phyloP scores from a whole-genome alignment of 768 basidiomycete genomes.

The Serendipita vermifera region DNA sequence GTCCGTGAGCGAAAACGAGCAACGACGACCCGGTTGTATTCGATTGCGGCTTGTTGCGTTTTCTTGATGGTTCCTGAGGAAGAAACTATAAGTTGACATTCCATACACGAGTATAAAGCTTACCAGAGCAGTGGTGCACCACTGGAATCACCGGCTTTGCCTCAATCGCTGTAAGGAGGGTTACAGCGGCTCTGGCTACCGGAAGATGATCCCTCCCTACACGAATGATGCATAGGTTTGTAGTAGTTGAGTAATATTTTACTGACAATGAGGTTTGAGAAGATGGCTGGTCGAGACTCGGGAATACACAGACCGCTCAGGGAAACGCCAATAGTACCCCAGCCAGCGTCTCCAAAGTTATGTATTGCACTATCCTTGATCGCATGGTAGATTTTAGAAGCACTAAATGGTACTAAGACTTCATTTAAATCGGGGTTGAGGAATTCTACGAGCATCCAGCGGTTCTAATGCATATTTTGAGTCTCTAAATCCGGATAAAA shows the following conservation, averaged over 20 bases:
- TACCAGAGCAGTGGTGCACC: conserved; percentile 72
- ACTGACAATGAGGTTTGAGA: conserved; percentile 32
- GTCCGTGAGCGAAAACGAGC: conserved; percentile 44
- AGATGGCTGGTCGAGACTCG: not conserved
- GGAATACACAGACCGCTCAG: conserved; percentile 54
- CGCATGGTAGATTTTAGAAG: conserved; percentile 53
- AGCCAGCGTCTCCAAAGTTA: conserved; percentile 76
- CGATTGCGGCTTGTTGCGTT: conserved; percentile 61
- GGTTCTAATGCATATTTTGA: conserved; percentile 39
- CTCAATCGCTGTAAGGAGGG: conserved; percentile 51
- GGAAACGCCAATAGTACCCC: conserved; percentile 65
- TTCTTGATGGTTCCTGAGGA: conserved; percentile 73
- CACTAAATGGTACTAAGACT: not conserved
- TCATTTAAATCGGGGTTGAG: conserved; percentile 26
- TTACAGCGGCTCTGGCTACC: conserved; percentile 68
- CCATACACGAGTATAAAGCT: conserved; percentile 16
- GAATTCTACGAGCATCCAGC: conserved; percentile 82
- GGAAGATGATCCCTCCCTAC: conserved; percentile 71
- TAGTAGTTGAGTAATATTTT: conserved; percentile 77
- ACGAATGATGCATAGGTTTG: conserved; percentile 73
- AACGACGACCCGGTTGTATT: conserved; percentile 57
- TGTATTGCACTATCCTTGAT: conserved; percentile 52
- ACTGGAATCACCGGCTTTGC: conserved; percentile 51
- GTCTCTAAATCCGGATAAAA: not conserved
- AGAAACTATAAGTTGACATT: not conserved